These are phyloP conservation scores for Capsella rubella DNA, from an alignment of 441 rosid species.

Conservation along the genomic window DNA sequence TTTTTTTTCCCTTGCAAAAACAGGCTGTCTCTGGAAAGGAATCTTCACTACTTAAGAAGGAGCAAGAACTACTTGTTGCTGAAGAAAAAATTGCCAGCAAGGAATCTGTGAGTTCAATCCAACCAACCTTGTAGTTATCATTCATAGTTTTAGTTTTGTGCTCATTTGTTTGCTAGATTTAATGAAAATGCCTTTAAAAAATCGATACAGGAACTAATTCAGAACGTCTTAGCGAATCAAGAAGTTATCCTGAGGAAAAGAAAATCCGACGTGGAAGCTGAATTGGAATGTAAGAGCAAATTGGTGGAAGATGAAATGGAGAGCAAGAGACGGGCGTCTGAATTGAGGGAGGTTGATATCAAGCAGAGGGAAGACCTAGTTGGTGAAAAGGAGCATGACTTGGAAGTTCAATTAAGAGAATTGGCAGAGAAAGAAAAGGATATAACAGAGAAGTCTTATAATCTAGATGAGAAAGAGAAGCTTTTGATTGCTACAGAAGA, in stretches of 20 bases:
- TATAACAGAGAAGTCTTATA: constrained; percentile 55
- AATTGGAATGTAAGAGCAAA: constrained; percentile 68
- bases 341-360: constrained; percentile 86
- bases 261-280: constrained; percentile 80
- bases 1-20: constrained; percentile 26
- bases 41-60: constrained; percentile 64
- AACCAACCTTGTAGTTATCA: constrained; percentile 17
- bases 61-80: constrained; percentile 72
- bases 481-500: constrained; percentile 53
- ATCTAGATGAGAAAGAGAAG: constrained; percentile 70
- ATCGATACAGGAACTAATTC: constrained; percentile 64
- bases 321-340: constrained; percentile 86
- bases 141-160: constrained; percentile 17
- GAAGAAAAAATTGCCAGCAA: constrained; percentile 71
- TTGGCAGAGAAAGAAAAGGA: constrained; percentile 78
- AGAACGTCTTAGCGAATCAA: constrained; percentile 67
- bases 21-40: constrained; percentile 72
- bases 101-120: constrained; percentile 71
- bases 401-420: constrained; percentile 67
- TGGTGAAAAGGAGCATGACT: constrained; percentile 79
- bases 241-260: constrained; percentile 64
- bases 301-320: constrained; percentile 81
- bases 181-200: constrained; percentile 23
- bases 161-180: constrained; percentile 14
- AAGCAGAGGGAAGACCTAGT: constrained; percentile 67